A percentile compares a stretch with the other conserved stretches of the same genome.
Conservation (phyloP, 257 asterid genomes). For the Salvia hispanica region DNA sequence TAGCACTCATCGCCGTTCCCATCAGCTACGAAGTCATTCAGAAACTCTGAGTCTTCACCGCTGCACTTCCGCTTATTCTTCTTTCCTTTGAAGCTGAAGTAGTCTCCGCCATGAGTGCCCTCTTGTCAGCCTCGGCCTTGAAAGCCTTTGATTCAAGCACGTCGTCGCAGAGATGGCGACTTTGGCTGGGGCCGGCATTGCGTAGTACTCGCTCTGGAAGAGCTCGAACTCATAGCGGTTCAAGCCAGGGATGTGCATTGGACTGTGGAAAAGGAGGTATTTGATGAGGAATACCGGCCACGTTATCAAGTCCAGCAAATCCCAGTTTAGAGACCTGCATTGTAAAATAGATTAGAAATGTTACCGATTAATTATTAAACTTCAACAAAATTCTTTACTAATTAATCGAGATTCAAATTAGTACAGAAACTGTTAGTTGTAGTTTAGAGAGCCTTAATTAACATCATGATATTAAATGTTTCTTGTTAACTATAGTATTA, state of each 20-base stretch:
- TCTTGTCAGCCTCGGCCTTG: constrained; percentile 65
- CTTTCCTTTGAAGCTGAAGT: background rate
- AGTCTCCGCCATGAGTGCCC: constrained; percentile 52
- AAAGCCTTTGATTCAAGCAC: constrained; percentile 66
- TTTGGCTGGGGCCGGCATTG: constrained; percentile 59
- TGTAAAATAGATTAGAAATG: no score
- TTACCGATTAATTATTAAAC: no score
- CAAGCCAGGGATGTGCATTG: constrained; percentile 61
- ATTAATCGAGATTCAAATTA: no score
- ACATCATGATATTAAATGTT: no score
- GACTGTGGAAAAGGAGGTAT: constrained; percentile 63
- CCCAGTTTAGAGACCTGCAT: constrained; percentile 84
- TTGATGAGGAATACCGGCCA: constrained; percentile 88
- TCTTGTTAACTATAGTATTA: no score
- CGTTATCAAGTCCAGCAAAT: constrained; percentile 75
- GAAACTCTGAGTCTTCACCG: background rate
- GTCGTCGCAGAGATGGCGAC: constrained; percentile 84
- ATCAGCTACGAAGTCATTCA: constrained; percentile 41
- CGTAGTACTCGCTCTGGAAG: constrained; percentile 62
- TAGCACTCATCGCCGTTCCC: constrained; percentile 86
- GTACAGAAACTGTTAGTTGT: no score
- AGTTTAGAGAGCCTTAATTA: no score
- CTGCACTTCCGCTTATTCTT: no score
- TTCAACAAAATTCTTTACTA: no score
- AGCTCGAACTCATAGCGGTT: constrained; percentile 49